Base-by-base conservation (phyloP, 164 flowering plant genomes). In the Stephania japonica region DNA sequence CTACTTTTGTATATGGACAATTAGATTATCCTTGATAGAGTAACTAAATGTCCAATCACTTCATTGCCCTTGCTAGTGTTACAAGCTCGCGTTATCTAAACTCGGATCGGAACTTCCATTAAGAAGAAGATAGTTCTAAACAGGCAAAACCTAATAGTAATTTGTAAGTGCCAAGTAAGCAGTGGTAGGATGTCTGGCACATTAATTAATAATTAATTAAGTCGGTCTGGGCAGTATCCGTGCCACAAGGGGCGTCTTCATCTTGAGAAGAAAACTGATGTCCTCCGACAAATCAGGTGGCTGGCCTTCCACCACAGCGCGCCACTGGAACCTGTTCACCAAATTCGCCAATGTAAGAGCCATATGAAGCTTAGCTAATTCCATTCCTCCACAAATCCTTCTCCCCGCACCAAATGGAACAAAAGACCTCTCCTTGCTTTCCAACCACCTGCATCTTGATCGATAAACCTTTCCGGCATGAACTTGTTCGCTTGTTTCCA, bases 361-460 rank as follows among this genome's bases (percentile, higher is more conserved):
- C 21, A 78, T 49, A 6, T 78, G 80, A 62, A 70, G 69, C 69
- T 75, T 78, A 6, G 50, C 80, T 42, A 75, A 56, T 53, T 78
- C 80, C 77, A 78, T 78, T 47, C 77, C 80, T 21, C 72, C 72
- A 49, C 80, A 78, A 3, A 70, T 63, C 62, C 77, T 42, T 71
- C 56, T 75, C n/a, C 80, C 77, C 0, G 69, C 77, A 42, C 80
- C 76, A 71, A 78, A 78, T 43, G 77, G 77, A 27, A 74, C 41
- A 19, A 74, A 78, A 7, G 77, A 74, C 27, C 65, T 50, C 18
- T 74, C 72, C 77, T n/a, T n/a, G n/a, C n/a, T 42, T 38, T 44
- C 49, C 8, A 1, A 44, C 12, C 59, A 4, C 18, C 49, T 44
- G 11, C 49, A 7, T 13, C 12, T 13, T 11, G 24, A 56, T 23